phyloP scores from a whole-genome alignment of 768 basidiomycete genomes.

The Hygrophoropsis aurantiaca region DNA sequence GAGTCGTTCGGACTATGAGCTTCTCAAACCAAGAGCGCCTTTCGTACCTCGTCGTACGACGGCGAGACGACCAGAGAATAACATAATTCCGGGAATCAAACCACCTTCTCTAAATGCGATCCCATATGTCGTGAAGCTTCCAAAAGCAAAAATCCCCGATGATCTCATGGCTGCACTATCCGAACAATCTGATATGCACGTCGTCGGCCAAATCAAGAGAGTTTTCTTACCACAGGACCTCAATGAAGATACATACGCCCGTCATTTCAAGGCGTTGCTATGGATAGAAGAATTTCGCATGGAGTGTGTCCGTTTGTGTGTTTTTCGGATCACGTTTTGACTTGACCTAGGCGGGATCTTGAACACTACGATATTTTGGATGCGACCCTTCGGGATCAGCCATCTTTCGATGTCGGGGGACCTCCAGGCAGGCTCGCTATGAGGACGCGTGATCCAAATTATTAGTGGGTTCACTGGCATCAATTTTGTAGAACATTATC shows the following conservation, averaged over 20 bases:
- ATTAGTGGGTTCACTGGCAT: slow-evolving; percentile 33
- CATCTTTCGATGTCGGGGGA: too few species aligned
- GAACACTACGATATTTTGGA: slow-evolving; percentile 36
- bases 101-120: slow-evolving; percentile 14
- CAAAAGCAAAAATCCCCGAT: slow-evolving; percentile 5
- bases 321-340: not conserved
- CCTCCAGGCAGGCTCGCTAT: too few species aligned
- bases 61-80: slow-evolving; percentile 10
- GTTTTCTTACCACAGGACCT: slow-evolving; percentile 37
- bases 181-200: slow-evolving; percentile 11
- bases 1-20: slow-evolving; percentile 46
- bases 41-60: slow-evolving; percentile 32
- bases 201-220: slow-evolving; percentile 23
- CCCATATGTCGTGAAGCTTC: slow-evolving; percentile 10
- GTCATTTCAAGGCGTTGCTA: slow-evolving; percentile 45
- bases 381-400: slow-evolving; percentile 10
- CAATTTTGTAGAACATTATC: too few species aligned
- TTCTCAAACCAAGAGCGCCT: slow-evolving; percentile 43
- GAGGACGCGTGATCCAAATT: slow-evolving; percentile 16
- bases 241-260: slow-evolving; percentile 38
- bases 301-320: slow-evolving; percentile 29
- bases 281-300: slow-evolving; percentile 52
- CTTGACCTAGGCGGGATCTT: slow-evolving; percentile 33
- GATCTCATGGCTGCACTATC: not conserved
- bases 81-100: slow-evolving; percentile 21